Conservation (phyloP, 2,329 filamentous ascomycete genomes). For the Plenodomus tracheiphilus region DNA sequence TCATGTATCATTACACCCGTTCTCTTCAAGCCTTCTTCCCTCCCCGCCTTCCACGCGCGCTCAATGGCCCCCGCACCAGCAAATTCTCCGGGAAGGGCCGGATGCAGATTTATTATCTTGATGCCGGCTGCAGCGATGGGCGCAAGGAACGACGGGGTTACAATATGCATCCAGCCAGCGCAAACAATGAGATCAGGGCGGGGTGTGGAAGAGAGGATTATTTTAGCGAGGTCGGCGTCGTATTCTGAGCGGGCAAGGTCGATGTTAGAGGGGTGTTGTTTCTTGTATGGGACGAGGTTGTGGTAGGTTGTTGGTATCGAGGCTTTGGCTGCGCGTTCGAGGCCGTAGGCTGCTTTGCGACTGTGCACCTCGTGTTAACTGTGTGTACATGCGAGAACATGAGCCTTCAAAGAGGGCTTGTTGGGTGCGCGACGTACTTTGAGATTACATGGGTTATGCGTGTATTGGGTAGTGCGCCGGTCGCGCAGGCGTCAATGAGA, state of each 20-base stretch:
- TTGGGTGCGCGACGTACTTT: conserved; percentile 28
- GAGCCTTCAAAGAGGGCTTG: background rate
- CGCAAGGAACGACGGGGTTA: conserved; percentile 69
- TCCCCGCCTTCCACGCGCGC: conserved; percentile 73
- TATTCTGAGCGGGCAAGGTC: conserved; percentile 66
- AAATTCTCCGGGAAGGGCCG: conserved; percentile 72
- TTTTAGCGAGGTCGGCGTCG: conserved; percentile 72
- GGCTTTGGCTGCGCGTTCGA: conserved; percentile 62
- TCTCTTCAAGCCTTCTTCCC: conserved; percentile 66
- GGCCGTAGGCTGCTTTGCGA: conserved; percentile 63
- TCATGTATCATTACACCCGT: conserved; percentile 90
- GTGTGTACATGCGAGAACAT: background rate
- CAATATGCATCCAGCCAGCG: conserved; percentile 83
- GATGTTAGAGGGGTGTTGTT: conserved; percentile 59
- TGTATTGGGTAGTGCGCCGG: conserved; percentile 53
- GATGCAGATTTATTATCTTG: conserved; percentile 81
- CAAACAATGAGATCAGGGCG: conserved; percentile 75
- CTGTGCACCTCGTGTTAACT: conserved; percentile 12
- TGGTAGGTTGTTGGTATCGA: conserved; percentile 76
- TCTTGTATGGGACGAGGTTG: conserved; percentile 78
- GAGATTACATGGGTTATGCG: conserved; percentile 67
- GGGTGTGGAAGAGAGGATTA: conserved; percentile 62
- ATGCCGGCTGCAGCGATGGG: conserved; percentile 66
- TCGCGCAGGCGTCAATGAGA: conserved; percentile 64
- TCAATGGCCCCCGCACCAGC: conserved; percentile 79